These are phyloP conservation scores for Diutina rugosa DNA, from an alignment of 1,139 yeast genomes.

Conservation along the genomic window DNA sequence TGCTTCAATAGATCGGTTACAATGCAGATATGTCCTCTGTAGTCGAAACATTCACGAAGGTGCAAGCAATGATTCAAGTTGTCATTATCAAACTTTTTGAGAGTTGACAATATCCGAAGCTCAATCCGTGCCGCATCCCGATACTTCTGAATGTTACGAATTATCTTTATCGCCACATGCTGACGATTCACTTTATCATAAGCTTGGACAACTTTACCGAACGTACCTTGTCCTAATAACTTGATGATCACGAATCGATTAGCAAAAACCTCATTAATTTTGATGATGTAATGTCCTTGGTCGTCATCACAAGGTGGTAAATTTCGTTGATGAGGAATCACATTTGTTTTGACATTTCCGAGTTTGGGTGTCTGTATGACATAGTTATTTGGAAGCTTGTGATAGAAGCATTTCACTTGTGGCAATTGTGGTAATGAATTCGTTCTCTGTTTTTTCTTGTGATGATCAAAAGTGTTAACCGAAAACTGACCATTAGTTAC, in stretches of 20 bases:
- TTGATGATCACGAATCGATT: constrained; percentile 53
- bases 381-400: constrained; percentile 24
- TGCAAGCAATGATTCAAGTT: constrained; percentile 67
- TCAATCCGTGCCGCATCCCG: constrained; percentile 83
- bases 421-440: constrained; percentile 65
- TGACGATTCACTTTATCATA: constrained; percentile 43
- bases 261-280: constrained; percentile 46
- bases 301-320: constrained; percentile 52
- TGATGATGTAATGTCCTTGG: constrained; percentile 74
- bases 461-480: constrained; percentile 4
- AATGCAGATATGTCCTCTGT: constrained; percentile 83
- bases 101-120: constrained; percentile 62
- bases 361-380: constrained; percentile 27
- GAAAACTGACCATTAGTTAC: constrained; percentile 5
- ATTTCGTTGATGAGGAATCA: constrained; percentile 25
- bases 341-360: constrained; percentile 29
- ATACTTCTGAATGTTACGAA: constrained; percentile 66
- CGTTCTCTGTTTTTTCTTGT: constrained; percentile 44
- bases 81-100: constrained; percentile 60
- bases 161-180: constrained; percentile 83
- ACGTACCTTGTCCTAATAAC: constrained; percentile 91
- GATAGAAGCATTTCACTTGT: constrained; percentile 28
- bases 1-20: constrained; percentile 82
- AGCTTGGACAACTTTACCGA: constrained; percentile 86
- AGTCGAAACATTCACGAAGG: constrained; percentile 83